phyloP scores from a whole-genome alignment of 768 basidiomycete species.

The Dictyophora rubrovolvata region DNA sequence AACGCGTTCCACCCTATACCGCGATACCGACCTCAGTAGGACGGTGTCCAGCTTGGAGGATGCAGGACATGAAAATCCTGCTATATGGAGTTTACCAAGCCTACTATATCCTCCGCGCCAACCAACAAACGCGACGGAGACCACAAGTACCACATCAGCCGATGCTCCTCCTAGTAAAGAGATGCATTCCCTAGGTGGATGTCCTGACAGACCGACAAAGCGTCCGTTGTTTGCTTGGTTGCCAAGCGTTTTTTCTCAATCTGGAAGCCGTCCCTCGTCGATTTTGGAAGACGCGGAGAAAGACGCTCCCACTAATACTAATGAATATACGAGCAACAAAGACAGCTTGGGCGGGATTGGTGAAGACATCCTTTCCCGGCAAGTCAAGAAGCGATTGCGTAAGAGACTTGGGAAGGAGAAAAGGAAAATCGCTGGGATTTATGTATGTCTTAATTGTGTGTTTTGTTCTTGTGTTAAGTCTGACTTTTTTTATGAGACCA shows the following conservation, averaged over 20 bases:
- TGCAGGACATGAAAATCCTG: neutral
- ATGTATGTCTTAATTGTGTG: conserved; percentile 36
- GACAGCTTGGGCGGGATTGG: neutral
- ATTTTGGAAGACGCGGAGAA: neutral
- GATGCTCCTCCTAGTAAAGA: too few relatives aligned
- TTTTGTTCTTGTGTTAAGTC: neutral
- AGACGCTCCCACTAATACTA: neutral
- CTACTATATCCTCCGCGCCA: too few relatives aligned
- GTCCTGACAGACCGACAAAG: neutral
- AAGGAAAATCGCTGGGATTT: conserved; percentile 65
- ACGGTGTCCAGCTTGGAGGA: neutral
- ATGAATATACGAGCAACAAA: neutral
- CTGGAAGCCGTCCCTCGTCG: neutral
- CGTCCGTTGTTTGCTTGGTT: neutral
- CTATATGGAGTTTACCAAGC: too few relatives aligned
- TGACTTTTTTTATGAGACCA: conserved; percentile 39
- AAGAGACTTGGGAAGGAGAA: conserved; percentile 31
- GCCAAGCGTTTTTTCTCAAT: neutral
- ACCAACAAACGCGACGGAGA: too few relatives aligned
- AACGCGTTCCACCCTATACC: neutral
- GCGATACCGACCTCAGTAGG: neutral
- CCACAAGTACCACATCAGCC: too few relatives aligned
- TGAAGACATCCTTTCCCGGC: neutral
- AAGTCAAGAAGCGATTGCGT: neutral
- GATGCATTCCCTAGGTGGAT: neutral